Percentiles rank a stretch among this genome's conserved stretches.
Conservation (phyloP, 2,329 filamentous ascomycete species). For the Boeremia lycopersici region DNA sequence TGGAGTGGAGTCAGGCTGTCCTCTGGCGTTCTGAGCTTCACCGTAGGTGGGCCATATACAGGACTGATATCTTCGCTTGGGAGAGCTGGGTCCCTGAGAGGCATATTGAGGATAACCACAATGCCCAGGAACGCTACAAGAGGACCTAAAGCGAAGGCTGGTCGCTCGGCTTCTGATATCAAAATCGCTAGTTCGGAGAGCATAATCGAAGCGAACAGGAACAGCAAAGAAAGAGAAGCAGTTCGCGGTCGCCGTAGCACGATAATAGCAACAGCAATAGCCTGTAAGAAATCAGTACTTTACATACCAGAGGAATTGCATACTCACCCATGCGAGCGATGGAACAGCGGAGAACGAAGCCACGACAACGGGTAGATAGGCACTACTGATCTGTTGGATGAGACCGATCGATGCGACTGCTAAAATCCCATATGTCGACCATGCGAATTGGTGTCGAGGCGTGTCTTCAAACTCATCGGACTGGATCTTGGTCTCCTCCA, state of each 20-base stretch:
- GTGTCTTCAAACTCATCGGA: constrained; percentile 40
- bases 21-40: constrained; percentile 72
- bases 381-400: constrained; percentile 26
- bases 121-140: constrained; percentile 56
- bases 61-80: constrained; percentile 63
- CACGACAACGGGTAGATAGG: constrained; percentile 15
- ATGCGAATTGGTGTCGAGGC: constrained; percentile 35
- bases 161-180: constrained; percentile 38
- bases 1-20: constrained; percentile 81
- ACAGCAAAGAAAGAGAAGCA: constrained; percentile 49
- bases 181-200: constrained; percentile 37
- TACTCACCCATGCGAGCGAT: constrained; percentile 43
- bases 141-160: constrained; percentile 42
- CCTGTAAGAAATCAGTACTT: constrained; percentile 38
- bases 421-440: constrained; percentile 34
- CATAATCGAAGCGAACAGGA: constrained; percentile 44
- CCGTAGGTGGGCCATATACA: constrained; percentile 62
- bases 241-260: constrained; percentile 49
- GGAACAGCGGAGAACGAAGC: constrained; percentile 33
- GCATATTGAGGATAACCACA: constrained; percentile 68
- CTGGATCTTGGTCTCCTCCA: constrained; percentile 43
- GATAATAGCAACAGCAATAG: constrained; percentile 43
- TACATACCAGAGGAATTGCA: not conserved
- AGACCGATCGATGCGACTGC: constrained; percentile 34
- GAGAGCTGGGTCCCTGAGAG: constrained; percentile 66